Base-by-base conservation (phyloP, 306 rosid species). In the Parietaria judaica region DNA sequence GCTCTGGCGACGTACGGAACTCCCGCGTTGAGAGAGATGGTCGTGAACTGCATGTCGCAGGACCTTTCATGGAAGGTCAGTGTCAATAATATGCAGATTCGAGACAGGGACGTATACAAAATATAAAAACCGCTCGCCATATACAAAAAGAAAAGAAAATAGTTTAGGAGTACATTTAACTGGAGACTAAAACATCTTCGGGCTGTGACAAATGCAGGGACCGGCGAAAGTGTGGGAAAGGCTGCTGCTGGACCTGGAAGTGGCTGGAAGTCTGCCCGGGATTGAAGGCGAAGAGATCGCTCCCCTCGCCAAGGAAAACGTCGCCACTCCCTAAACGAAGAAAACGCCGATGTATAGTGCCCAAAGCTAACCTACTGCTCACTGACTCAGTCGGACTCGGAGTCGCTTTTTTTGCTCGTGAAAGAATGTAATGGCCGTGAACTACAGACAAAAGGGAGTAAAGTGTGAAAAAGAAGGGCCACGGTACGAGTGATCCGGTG, bases 171-270 rank as follows among this genome's bases (percentile, higher is more conserved):
- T 23, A 23, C 2, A 23, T 23, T 23, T 23, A 23, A 23, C 31
- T 2, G 31, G 11, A 13, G 36, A 8, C 7, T 44, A 11, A 49
- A 47, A 54, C 23, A 10, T 11, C 11, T 36, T 56, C 4, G 16
- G 56, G 37, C 64, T 54, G 70, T 49, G 15, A 11, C 14, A 49
- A 56, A 69, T 66, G 54, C 90, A 92, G 99, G 85, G 64, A 36
- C 99, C 99, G 43, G 80, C 99, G 7, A 82, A 75, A 71, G 73
- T 36, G 55, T 92, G 99, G 99, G 99, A 88, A 61, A 76, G 74
- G 60, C 44, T 80, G 52, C 70, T 92, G 59, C 51, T 92, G 79
- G 72, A 81, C 77, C 70, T 92, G 69, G 88, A 66, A 41, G 96
- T 86, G 14, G 76, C 82, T 5, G 87, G 82, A n/a, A 74, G 72